Evolutionary conservation across 2,329 filamentous ascomycete species (phyloP), one percentile per base, ranked within the genome.

Genomic region (Neonectria faginata): DNA sequence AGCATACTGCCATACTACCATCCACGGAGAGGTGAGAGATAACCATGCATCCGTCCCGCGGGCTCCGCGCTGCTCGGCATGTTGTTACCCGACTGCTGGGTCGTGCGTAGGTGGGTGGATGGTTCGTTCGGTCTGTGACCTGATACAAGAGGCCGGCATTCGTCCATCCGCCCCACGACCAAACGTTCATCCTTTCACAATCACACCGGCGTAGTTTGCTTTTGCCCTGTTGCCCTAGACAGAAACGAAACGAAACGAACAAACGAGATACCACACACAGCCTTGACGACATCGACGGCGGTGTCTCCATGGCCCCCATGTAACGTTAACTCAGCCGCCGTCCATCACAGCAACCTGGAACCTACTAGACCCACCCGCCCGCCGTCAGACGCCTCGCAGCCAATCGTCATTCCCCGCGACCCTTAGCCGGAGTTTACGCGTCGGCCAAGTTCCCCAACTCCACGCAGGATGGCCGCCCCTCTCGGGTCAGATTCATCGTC

Each of bases 321-420:
- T 74, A 74, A 74, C 72, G 72, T 74, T 74, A 74, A 74, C 72
- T 64, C 67, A 60, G 48, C 58, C 42, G 54, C 58, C 53, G 20
- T 39, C 65, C 67, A 71, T 67, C 66, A 71, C 60, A 67, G 29
- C 56, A 54, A 25, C 25, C 25, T 25, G 5, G 25, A 5, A 25
- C 25, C 25, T 25, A 25, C 25, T 6, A 25, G 50, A 64, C 64
- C 57, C 66, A 36, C 52, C 36, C 36, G 36, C 44, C 47, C 45
- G 29, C 48, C 51, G 47, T 22, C 41, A 48, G 42, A 45, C 61
- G 41, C 41, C 36, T 16, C 9, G 12, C 52, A 58, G 47, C 72
- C 72, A 74, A 72, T 69, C 70, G 68, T 51, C 51, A 39, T 56
- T 56, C 59, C 53, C 55, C 57, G 16, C 44, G 47, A 14, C 18